Evolutionary conservation across 306 rosid genomes (phyloP), one percentile per base, ranked within the genome.

Genomic region (Carpinus viminea): DNA sequence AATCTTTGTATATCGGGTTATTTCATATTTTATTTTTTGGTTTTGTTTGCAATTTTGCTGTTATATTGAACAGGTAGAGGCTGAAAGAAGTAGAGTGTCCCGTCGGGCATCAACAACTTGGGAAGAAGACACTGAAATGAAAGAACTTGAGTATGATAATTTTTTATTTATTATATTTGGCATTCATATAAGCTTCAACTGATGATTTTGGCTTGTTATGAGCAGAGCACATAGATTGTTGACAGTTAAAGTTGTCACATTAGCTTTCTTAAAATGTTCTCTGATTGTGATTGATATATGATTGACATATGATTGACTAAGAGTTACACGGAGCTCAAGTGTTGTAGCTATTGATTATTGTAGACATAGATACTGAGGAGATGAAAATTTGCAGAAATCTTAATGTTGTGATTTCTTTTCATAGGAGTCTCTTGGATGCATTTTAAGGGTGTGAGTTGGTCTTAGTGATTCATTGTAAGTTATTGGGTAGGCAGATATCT

Each of bases 101-200:
- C 97, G 96, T 31, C 87, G 99, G 71, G 90, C 93, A 47, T 90
- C 98, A 56, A 74, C 99, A 61, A 76, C 98, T 56, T 95, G 99
- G 99, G 99, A 91, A 85, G 99, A 95, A 66, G 98, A 95, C 75
- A 72, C 87, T 65, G 99, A 95, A 84, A 89, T 95, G 68, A 95
- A 90, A 87, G 75, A 92, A 82, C 99, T 95, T 2, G 99, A 95
- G 99, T 92, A 93, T 83, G 98, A 84, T 80, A 36, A 72, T 46
- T 76, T 74, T 69, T 79, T 43, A 47, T 65, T 78, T 52, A 65
- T 79, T 82, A 55, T 72, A 48, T 57, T 43, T 62, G 71, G 74
- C 41, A 73, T 59, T 11, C 45, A 38, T 73, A 28, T 31, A 12
- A 53, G 12, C 55, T 70, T 70, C 36, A 20, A 5, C 55, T 43